Conservation (phyloP, 179 eudicot species). For the Beta lomatogona region DNA sequence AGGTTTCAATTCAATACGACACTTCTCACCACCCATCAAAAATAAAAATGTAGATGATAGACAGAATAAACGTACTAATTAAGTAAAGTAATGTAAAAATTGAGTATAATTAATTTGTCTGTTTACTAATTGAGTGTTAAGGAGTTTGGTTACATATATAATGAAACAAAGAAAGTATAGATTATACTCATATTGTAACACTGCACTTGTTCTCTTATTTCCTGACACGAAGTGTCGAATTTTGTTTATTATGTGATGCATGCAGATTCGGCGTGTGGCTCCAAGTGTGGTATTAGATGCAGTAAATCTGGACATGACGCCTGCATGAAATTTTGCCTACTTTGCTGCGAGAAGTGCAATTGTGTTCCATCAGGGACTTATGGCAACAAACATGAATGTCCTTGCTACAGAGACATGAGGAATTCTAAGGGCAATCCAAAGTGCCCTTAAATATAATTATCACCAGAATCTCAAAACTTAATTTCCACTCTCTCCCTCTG, state of each 20-base stretch:
- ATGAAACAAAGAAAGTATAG: too few relatives aligned
- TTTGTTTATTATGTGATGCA: constrained; percentile 11
- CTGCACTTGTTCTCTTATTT: too few relatives aligned
- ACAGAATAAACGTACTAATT: too few relatives aligned
- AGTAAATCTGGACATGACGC: constrained; percentile 31
- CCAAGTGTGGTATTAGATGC: constrained; percentile 40
- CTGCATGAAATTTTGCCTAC: constrained; percentile 42
- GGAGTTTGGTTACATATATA: too few relatives aligned
- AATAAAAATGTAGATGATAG: too few relatives aligned
- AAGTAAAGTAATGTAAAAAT: too few relatives aligned
- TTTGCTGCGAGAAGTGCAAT: constrained; percentile 49
- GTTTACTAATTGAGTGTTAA: too few relatives aligned
- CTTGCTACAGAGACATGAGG: constrained; percentile 49
- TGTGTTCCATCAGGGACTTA: constrained; percentile 55
- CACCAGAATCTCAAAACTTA: neutral
- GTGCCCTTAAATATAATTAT: constrained; percentile 39
- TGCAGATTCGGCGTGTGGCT: constrained; percentile 33
- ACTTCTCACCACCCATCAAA: too few relatives aligned
- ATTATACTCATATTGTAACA: too few relatives aligned
- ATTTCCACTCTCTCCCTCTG: neutral
- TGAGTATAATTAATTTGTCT: too few relatives aligned
- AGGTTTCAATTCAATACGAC: too few relatives aligned
- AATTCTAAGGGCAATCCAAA: constrained; percentile 47
- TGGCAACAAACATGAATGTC: constrained; percentile 53
- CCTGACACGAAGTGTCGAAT: neutral